phyloP scores from a whole-genome alignment of 352 stramenopile genomes.

The Pythium coloratum region DNA sequence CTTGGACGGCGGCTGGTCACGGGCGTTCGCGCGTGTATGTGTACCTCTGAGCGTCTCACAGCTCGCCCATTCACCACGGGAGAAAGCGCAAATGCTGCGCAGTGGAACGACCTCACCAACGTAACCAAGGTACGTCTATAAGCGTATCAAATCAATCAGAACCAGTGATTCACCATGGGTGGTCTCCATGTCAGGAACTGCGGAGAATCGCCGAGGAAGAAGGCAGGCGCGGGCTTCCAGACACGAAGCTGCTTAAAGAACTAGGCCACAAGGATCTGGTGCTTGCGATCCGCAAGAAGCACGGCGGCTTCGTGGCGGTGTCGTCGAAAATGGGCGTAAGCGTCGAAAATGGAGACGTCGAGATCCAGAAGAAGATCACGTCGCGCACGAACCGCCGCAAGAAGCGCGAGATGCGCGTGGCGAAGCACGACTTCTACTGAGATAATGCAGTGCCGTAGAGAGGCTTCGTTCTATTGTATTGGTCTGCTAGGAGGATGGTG shows the following conservation, averaged over 20 bases:
- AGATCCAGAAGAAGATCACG: slow-evolving; percentile 72
- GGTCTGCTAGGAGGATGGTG: neutral
- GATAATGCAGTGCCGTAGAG: neutral
- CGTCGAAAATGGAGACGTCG: slow-evolving; percentile 38
- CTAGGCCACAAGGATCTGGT: slow-evolving; percentile 63
- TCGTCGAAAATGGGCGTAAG: slow-evolving; percentile 52
- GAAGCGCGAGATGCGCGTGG: slow-evolving; percentile 53
- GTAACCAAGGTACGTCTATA: slow-evolving; percentile 52
- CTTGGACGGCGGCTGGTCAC: slow-evolving; percentile 7
- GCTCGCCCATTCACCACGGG: slow-evolving; percentile 5
- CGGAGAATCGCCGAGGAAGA: slow-evolving; percentile 58
- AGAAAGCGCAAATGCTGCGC: neutral
- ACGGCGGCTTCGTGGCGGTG: slow-evolving; percentile 68
- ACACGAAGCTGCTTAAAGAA: slow-evolving; percentile 73
- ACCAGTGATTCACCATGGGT: neutral
- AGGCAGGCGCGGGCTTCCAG: slow-evolving; percentile 42
- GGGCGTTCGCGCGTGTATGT: slow-evolving; percentile 3
- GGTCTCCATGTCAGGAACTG: slow-evolving; percentile 41
- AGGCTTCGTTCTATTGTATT: neutral
- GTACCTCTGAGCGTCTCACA: neutral
- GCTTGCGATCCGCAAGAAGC: slow-evolving; percentile 80
- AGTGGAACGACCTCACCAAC: slow-evolving; percentile 62
- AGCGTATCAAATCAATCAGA: neutral
- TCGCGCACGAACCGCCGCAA: slow-evolving; percentile 60
- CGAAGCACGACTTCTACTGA: slow-evolving; percentile 74